Percentiles rank a stretch among this genome's conserved stretches.
Evolutionary conservation across 108 stramenopile genomes (phyloP).

Genomic region (Fragilaria crotonensis): DNA sequence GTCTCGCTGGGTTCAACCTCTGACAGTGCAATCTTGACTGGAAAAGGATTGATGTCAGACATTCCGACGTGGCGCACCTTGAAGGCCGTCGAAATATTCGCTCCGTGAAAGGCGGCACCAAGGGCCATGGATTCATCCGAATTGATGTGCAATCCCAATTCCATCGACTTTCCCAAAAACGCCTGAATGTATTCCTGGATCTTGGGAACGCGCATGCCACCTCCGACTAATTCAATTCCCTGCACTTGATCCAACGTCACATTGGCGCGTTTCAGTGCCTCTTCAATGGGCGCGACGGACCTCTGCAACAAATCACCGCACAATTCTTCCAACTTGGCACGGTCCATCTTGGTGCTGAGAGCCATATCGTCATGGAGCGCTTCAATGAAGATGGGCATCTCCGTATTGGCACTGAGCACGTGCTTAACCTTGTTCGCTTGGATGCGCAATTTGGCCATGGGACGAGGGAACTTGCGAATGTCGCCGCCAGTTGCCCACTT

Average conservation of each 20-base stretch:
- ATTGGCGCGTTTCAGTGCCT: conserved; percentile 66
- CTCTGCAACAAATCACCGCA: conserved; percentile 78
- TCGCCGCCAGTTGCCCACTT: conserved; percentile 71
- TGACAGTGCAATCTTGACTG: conserved; percentile 65
- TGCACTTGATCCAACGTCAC: conserved; percentile 85
- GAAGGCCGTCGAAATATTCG: conserved; percentile 95
- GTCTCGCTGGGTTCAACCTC: conserved; percentile 31
- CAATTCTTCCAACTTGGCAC: conserved; percentile 86
- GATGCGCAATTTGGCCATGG: conserved; percentile 93
- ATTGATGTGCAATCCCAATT: conserved; percentile 97
- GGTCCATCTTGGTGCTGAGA: conserved; percentile 71
- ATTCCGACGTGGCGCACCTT: conserved; percentile 95
- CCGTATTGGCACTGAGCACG: conserved; percentile 93
- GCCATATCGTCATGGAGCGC: conserved; percentile 88
- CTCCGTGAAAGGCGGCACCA: conserved; percentile 98
- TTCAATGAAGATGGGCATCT: conserved; percentile 94
- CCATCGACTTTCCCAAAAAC: conserved; percentile 48
- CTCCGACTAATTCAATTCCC: conserved; percentile 96
- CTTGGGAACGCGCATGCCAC: conserved; percentile 95
- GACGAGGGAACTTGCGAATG: conserved; percentile 73
- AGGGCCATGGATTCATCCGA: conserved; percentile 98
- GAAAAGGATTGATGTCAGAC: conserved; percentile 84
- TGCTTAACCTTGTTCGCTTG: conserved; percentile 98
- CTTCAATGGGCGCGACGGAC: conserved; percentile 66
- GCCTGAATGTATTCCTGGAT: conserved; percentile 65